Evolutionary conservation across 140 eudicot species (phyloP).

Genomic region (Bidens hawaiensis): DNA sequence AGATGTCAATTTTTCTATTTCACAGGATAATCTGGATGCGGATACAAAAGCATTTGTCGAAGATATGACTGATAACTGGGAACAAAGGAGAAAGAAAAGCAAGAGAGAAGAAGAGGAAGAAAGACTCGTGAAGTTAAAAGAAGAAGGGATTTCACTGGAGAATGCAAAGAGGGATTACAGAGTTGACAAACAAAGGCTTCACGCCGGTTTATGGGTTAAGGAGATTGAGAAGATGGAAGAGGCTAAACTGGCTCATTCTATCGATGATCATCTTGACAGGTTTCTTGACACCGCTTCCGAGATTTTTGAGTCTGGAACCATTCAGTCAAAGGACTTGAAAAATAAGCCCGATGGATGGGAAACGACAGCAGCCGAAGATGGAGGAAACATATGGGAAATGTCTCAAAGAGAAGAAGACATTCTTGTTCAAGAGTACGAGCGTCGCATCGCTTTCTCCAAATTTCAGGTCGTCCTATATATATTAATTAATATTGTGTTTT

Average conservation of each 20-base stretch:
- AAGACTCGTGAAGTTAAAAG: constrained; percentile 18
- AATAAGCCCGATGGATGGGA: constrained; percentile 99
- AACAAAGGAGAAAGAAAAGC: constrained; percentile 54
- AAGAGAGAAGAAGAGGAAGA: constrained; percentile 27
- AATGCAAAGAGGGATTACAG: constrained; percentile 80
- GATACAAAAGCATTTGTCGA: constrained; percentile 90
- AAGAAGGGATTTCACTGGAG: constrained; percentile 48
- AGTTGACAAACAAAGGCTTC: constrained; percentile 79
- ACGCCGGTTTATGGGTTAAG: constrained; percentile 83
- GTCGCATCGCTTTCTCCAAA: constrained; percentile 85
- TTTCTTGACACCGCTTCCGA: constrained; percentile 80
- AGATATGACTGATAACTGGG: constrained; percentile 94
- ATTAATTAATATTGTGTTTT: too few species aligned
- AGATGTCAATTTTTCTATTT: constrained; percentile 65
- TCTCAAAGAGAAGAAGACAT: constrained; percentile 97
- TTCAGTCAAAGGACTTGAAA: constrained; percentile 57
- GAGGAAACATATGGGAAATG: constrained; percentile 95
- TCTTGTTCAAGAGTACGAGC: constrained; percentile 92
- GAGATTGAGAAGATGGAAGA: constrained; percentile 93
- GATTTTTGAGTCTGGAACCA: constrained; percentile 69
- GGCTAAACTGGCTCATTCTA: constrained; percentile 61
- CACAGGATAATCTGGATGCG: constrained; percentile 44
- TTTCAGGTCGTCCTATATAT: constrained; percentile 65
- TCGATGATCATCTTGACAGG: constrained; percentile 56
- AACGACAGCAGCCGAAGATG: constrained; percentile 65